A percentile compares a stretch with the other conserved stretches of the same genome.
Evolutionary conservation across 352 stramenopile species (phyloP).

Genomic region (Globisporangium cylindrosporum): DNA sequence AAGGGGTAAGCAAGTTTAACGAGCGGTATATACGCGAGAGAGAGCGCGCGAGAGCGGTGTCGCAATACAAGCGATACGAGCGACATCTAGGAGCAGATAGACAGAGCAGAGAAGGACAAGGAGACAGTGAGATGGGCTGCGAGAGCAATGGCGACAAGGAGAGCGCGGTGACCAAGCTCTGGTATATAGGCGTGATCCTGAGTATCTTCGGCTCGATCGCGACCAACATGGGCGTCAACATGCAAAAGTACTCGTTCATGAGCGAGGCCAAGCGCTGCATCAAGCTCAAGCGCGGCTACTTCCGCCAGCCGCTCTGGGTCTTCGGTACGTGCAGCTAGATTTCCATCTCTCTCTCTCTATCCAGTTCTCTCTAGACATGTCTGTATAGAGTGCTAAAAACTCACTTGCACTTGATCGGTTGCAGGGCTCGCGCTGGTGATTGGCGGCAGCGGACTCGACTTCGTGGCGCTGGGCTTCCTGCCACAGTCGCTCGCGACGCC

Average conservation of each 20-base stretch:
- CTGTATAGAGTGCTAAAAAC: background rate
- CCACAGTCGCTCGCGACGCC: slow-evolving; percentile 79
- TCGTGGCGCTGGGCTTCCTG: slow-evolving; percentile 74
- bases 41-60: background rate
- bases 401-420: background rate
- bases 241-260: slow-evolving; percentile 91
- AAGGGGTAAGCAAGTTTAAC: background rate
- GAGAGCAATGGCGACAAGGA: background rate
- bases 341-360: background rate
- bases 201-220: slow-evolving; percentile 63
- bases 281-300: slow-evolving; percentile 69
- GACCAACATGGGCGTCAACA: slow-evolving; percentile 86
- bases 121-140: slow-evolving; percentile 9
- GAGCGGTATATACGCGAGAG: background rate
- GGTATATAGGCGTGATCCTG: slow-evolving; percentile 81
- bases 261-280: slow-evolving; percentile 60
- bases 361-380: too few relatives aligned
- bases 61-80: background rate
- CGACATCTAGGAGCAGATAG: background rate
- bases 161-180: slow-evolving; percentile 27
- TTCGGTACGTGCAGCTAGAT: slow-evolving; percentile 29
- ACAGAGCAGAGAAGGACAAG: background rate
- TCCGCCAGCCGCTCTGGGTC: slow-evolving; percentile 75
- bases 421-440: slow-evolving; percentile 61
- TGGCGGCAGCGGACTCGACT: slow-evolving; percentile 67